Evolutionary conservation across 768 basidiomycete species (phyloP), one percentile per base, ranked within the genome.

Genomic region (Suillus cothurnatus): DNA sequence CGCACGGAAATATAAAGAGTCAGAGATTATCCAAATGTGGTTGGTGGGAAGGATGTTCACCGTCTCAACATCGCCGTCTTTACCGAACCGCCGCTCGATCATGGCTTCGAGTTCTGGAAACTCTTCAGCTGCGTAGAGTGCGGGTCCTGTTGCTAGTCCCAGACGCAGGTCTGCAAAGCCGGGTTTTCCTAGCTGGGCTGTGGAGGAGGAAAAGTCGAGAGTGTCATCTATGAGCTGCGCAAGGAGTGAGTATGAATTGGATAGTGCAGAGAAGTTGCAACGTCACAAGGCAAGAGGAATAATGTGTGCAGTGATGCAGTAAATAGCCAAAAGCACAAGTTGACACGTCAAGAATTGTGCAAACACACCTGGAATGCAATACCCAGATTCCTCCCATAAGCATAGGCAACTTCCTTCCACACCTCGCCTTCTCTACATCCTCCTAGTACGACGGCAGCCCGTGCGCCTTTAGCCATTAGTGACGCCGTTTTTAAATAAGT

Each of bases 401-500:
- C 89, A 79, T 97, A 97, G 17, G 95, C 95, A 6, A 89, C 84
- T 76, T 97, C 95, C 76, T 93, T 94, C 83, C 93, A 90, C 12
- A 88, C 72, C 70, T 95, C 92, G n/a, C 87, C 88, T 71, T 90
- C 86, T 60, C 73, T 79, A 68, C 82, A 89, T 38, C 95, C 95
- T 6, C 95, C 95, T 1, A 98, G 81, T n/a, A 95, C 87, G 26
- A 93, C 93, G 2, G 93, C 87, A 28, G 92, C 90, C 26, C 95
- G 84, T 6, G 91, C 88, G 21, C 87, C 88, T 78, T 97, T 97
- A 1, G 94, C 94, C 85, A 97, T 90, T 69, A 97, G 77, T 74
- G 90, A 92, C 15, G 95, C 95, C 15, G 93, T 93, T 80, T 95
- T 96, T 65, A 97, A 80, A 76, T 98, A 97, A 15, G 93, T 95